Base-by-base conservation (phyloP, 345 rosid genomes). In the Carallia pectinifolia region DNA sequence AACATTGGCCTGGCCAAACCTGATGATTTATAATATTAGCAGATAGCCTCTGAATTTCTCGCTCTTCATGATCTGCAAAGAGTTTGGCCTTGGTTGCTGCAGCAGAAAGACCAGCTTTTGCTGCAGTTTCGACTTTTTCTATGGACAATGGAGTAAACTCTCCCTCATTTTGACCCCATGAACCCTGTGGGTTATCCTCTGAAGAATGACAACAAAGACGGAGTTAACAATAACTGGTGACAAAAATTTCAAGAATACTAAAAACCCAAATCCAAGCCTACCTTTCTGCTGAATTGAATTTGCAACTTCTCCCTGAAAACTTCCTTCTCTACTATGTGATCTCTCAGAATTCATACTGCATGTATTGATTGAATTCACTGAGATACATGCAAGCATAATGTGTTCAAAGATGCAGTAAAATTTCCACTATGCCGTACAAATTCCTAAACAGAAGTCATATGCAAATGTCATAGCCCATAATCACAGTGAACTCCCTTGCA, bases 61-160 rank as follows among this genome's bases (percentile, higher is more conserved):
- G 89, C 71, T 95, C 99, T 79, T 95, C 99, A 73, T 95, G 99
- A 81, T 95, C 99, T 0, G 99, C 97, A 86, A 95, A 95, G 76
- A 92, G 79, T 77, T 95, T 95, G 52, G 97, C 93, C 80, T 95
- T 95, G 34, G 88, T 92, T 63, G 99, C 97, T 58, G 99, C 97
- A 72, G 98, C 97, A 71, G 97, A 80, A 81, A 95, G 91, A 74
- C 99, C 97, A 53, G 82, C 93, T 85, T 82, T 81, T 18, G 96
- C 93, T 62, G 97, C 97, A 59, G 80, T 81, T 85, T 86, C 81
- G 44, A 89, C 92, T 67, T 86, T 89, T 67, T 89, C 97, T 33
- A 81, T 71, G 68, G 97, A 81, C 54, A 92, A 23, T 67, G 90
- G 77, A 47, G 81, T 77, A 52, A 27, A 75, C 71, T 82, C 85